Base-by-base conservation (phyloP, 768 basidiomycete genomes). In the Mycena amicta region DNA sequence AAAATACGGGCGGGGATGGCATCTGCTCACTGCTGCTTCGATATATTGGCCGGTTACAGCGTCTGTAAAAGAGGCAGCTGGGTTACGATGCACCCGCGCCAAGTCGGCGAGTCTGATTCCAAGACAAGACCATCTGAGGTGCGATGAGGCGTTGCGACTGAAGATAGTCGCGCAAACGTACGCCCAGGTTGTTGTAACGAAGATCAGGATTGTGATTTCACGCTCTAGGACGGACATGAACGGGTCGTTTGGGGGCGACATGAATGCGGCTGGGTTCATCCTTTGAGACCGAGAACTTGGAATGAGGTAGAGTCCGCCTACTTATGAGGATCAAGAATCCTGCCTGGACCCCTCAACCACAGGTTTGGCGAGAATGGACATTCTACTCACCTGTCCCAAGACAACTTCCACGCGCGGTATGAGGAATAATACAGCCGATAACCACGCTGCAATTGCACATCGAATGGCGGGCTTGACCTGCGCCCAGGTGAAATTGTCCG, bases 191-290 rank as follows among this genome's bases (percentile, higher is more conserved):
- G 76, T 20, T 1, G 74, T 61, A 0, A 79, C 79, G 46, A 85
- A 83, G 0, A 76, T 20, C 4, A 89, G 57, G 31, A 86, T 81
- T 5, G 82, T 73, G 8, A 82, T 43, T 65, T 90, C 88, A 1
- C 87, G 83, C 66, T 90, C 89, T 15, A 89, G 66, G 3, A 87
- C 86, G 3, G 80, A 75, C n/a, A 88, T 72, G 64, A 90, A 89
- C 1, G 88, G 86, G 53, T 88, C 88, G 22, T 67, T 74, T 0
- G 90, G 88, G 1, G 90, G 86, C 3, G 86, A 87, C 3, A 92
- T 62, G 61, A 90, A 82, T 0, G 84, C 73, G 3, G 83, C 89
- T 89, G 54, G 12, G 16, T n/a, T 45, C 18, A 52, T 55, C 25
- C 2, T 15, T 27, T 2, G 43, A 16, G 49, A 40, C 12, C 33